These are phyloP conservation scores for Xanthoceras sorbifolium DNA, from an alignment of 345 rosid species.

Conservation along the genomic window DNA sequence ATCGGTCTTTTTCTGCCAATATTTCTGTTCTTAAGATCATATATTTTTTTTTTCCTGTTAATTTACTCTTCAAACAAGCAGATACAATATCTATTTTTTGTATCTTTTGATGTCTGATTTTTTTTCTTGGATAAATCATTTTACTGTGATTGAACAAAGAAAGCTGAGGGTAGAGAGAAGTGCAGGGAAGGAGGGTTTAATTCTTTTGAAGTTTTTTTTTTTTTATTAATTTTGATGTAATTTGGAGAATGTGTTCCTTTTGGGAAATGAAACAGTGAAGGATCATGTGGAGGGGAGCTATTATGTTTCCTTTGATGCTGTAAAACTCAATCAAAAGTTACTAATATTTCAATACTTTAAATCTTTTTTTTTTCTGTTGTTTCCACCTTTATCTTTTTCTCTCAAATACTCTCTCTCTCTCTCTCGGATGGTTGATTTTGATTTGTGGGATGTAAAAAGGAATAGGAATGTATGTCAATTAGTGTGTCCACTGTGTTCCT, in stretches of 20 bases:
- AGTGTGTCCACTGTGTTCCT: background rate
- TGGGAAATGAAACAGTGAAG: background rate
- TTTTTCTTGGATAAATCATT: background rate
- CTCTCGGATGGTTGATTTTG: background rate
- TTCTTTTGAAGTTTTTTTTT: slow-evolving; percentile 18
- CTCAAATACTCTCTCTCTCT: background rate
- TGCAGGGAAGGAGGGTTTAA: background rate
- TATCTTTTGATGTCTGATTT: slow-evolving; percentile 12
- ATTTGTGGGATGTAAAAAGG: background rate
- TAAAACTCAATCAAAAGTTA: slow-evolving; percentile 17
- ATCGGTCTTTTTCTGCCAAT: slow-evolving; percentile 1
- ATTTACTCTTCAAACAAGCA: background rate
- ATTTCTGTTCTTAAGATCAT: slow-evolving; percentile 5
- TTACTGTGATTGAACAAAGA: slow-evolving; percentile 12
- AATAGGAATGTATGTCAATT: no score
- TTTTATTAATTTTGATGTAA: background rate
- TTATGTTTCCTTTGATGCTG: slow-evolving; percentile 18
- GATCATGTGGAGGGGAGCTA: background rate
- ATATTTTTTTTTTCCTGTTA: background rate
- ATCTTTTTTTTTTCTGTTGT: slow-evolving; percentile 11
- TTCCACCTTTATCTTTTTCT: background rate
- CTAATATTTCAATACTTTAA: slow-evolving; percentile 23
- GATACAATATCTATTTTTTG: slow-evolving; percentile 11
- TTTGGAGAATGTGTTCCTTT: slow-evolving; percentile 8
- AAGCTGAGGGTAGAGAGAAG: background rate